phyloP scores from a whole-genome alignment of 805 yeast genomes.

The Tanozyma kutaoensis region DNA sequence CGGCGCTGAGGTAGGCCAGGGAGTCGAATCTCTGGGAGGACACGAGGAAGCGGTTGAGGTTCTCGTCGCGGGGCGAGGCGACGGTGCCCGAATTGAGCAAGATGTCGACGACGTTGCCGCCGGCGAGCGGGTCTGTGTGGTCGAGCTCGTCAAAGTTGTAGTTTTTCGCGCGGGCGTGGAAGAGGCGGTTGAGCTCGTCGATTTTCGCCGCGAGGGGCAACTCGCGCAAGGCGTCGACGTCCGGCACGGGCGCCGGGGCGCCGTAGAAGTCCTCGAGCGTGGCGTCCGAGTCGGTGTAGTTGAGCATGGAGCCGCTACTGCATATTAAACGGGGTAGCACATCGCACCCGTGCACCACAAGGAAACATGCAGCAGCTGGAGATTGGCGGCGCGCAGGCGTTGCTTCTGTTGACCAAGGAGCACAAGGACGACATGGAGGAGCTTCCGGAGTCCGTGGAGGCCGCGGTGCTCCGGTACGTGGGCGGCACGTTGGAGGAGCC shows the following conservation, averaged over 20 bases:
- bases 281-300: slow-evolving; percentile 16
- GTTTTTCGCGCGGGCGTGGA: slow-evolving; percentile 3
- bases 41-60: slow-evolving; percentile 17
- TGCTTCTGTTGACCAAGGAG: slow-evolving; percentile 16
- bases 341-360: too few relatives aligned
- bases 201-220: slow-evolving; percentile 17
- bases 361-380: slow-evolving; percentile 27
- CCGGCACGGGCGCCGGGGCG: not conserved
- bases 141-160: slow-evolving; percentile 9
- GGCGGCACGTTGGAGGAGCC: slow-evolving; percentile 40
- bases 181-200: slow-evolving; percentile 14
- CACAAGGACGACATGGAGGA: slow-evolving; percentile 10
- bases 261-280: slow-evolving; percentile 17
- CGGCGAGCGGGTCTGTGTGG: slow-evolving; percentile 19
- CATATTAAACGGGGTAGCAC: too few relatives aligned
- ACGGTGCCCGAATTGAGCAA: slow-evolving; percentile 13
- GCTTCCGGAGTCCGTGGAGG: slow-evolving; percentile 50
- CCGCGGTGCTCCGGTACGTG: slow-evolving; percentile 63
- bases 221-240: slow-evolving; percentile 6
- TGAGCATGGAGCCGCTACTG: slow-evolving; percentile 9
- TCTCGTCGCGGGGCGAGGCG: slow-evolving; percentile 15
- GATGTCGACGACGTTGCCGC: slow-evolving; percentile 14
- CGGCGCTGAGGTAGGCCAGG: slow-evolving; percentile 19
- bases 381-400: slow-evolving; percentile 34
- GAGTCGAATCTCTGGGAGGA: slow-evolving; percentile 23